Percentiles rank a stretch among this genome's conserved stretches.
These are phyloP conservation scores for Melanopsichium pennsylvanicum DNA, from an alignment of 1,284 basidiomycete species.

Conservation along the genomic window DNA sequence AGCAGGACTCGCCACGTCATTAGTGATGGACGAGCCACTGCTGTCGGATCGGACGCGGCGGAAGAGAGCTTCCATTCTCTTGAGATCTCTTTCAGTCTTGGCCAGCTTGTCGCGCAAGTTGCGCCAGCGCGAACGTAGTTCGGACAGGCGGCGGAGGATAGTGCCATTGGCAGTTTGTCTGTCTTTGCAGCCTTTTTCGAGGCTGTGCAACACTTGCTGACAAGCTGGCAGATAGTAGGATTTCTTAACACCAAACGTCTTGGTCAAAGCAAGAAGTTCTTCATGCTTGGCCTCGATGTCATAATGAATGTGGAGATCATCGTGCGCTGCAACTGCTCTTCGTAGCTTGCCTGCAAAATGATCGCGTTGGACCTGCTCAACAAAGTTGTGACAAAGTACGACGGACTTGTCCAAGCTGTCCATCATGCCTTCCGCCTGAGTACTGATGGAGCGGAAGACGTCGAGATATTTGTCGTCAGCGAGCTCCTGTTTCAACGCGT, in stretches of 20 bases:
- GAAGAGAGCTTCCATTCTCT: slow-evolving; percentile 74
- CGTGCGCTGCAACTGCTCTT: slow-evolving; percentile 7
- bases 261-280: slow-evolving; percentile 38
- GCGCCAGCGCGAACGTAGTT: slow-evolving; percentile 83
- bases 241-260: slow-evolving; percentile 53
- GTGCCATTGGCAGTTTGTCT: slow-evolving; percentile 93
- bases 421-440: slow-evolving; percentile 97
- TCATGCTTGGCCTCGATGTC: slow-evolving; percentile 37
- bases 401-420: slow-evolving; percentile 88
- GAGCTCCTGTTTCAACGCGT: slow-evolving; percentile 83
- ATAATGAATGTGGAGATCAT: slow-evolving; percentile 28
- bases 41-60: slow-evolving; percentile 33
- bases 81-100: slow-evolving; percentile 83
- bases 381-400: slow-evolving; percentile 77
- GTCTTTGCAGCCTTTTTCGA: slow-evolving; percentile 88
- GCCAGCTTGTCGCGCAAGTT: slow-evolving; percentile 77
- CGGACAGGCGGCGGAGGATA: slow-evolving; percentile 82
- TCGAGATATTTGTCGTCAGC: slow-evolving; percentile 95
- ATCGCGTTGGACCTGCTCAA: slow-evolving; percentile 36
- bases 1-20: slow-evolving; percentile 30
- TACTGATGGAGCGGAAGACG: slow-evolving; percentile 88
- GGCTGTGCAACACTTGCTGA: slow-evolving; percentile 87
- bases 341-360: slow-evolving; percentile 21
- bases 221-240: slow-evolving; percentile 91
- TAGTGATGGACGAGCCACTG: slow-evolving; percentile 24